These are phyloP conservation scores for Lipomyces anomalus DNA, from an alignment of 805 yeast genomes.

Conservation along the genomic window DNA sequence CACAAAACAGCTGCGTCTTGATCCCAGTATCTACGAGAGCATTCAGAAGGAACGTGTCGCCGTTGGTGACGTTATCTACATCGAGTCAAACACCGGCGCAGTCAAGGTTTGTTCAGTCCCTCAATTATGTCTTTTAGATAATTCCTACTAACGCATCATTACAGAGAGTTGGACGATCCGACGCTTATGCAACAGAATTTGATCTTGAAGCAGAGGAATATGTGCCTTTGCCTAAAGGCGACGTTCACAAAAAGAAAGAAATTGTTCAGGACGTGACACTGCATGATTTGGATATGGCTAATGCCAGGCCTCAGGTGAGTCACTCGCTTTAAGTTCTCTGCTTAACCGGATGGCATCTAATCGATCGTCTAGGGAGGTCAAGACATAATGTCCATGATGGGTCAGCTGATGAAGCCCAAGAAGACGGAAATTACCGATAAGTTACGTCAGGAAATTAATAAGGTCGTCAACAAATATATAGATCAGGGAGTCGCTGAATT, in stretches of 20 bases:
- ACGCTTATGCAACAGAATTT: slow-evolving; percentile 96
- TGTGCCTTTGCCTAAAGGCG: slow-evolving; percentile 98
- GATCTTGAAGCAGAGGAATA: slow-evolving; percentile 98
- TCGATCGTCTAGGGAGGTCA: slow-evolving; percentile 98
- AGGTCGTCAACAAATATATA: slow-evolving; percentile 90
- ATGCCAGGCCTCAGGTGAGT: slow-evolving; percentile 92
- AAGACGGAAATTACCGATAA: slow-evolving; percentile 97
- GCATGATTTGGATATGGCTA: slow-evolving; percentile 94
- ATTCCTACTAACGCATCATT: background rate
- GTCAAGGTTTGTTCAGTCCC: slow-evolving; percentile 57
- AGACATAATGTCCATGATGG: slow-evolving; percentile 92
- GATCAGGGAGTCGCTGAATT: slow-evolving; percentile 98
- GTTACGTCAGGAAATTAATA: slow-evolving; percentile 86
- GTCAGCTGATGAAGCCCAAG: slow-evolving; percentile 90
- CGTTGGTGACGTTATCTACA: slow-evolving; percentile 94
- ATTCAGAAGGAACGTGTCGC: slow-evolving; percentile 91
- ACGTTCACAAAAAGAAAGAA: slow-evolving; percentile 95
- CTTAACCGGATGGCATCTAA: slow-evolving; percentile 95
- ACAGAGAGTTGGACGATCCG: slow-evolving; percentile 88
- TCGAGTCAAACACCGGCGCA: slow-evolving; percentile 96
- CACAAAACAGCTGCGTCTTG: slow-evolving; percentile 80
- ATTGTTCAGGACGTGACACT: slow-evolving; percentile 95
- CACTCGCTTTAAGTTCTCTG: slow-evolving; percentile 88
- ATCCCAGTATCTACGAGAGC: slow-evolving; percentile 87
- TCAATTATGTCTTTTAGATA: too few species aligned